Evolutionary conservation across 805 yeast species (phyloP), one percentile per base, ranked within the genome.

Genomic region (Saitoella complicata): DNA sequence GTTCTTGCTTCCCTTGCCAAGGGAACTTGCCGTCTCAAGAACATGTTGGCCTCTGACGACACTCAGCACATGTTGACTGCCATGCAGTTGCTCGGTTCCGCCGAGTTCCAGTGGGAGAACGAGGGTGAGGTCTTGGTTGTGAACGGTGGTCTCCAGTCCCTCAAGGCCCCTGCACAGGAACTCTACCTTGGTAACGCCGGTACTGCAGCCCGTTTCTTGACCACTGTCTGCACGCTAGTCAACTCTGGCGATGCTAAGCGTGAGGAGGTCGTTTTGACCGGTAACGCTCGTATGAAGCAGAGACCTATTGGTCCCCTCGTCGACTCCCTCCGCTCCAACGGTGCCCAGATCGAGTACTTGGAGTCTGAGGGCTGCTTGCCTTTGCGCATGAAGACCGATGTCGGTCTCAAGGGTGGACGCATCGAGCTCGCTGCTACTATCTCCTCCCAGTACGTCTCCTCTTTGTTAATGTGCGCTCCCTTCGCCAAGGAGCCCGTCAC

Each of bases 121-220:
- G 78, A 81, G 56, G 97, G 96, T 48, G 88, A 82, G 58, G 75
- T 84, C 34, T 78, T 88, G 40, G 75, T 88, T 32, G 74, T 76
- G 42, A 87, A 88, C 44, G 87, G 87, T 50, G 91, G 91, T 48
- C 96, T 96, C 46, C 67, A 70, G 10, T 65, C 75, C 32, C 62
- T 84, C 50, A 55, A 67, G 32, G 79, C 93, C 3, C 72, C 78
- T 42, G 63, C 66, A 11, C 75, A 77, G 43, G 80, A 77, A 49
- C 67, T 91, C 46, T 91, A 85, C 63, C 70, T 91, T 50, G 98
- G 98, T 46, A 91, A 91, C 58, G 97, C 98, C 1, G 98, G 98
- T 52, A 91, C 98, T 39, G 97, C 98, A 4, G 83, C 96, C 5
- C 73, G 98, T 56, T 91, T 91, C 61, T 71, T 91, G 58, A 83